A percentile compares a stretch with the other conserved stretches of the same genome.
These are phyloP conservation scores for Fusarium tupiense DNA, from an alignment of 2,329 filamentous ascomycete genomes.

Conservation along the genomic window DNA sequence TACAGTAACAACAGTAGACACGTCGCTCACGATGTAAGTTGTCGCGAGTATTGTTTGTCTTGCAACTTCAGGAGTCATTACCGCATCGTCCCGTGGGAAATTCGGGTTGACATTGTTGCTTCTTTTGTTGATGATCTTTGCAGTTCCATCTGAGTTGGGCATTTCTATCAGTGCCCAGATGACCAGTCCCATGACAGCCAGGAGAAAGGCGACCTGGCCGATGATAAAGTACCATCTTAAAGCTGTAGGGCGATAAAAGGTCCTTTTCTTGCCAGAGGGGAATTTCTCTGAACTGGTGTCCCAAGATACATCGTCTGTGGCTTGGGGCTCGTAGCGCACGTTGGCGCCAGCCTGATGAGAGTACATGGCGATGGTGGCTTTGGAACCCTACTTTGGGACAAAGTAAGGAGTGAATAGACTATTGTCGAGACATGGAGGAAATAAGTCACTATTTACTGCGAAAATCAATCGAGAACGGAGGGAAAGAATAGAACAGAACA, in stretches of 20 bases:
- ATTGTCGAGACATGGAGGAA: not conserved
- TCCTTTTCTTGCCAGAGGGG: constrained; percentile 20
- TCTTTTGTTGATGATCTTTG: constrained; percentile 33
- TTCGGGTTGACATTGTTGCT: not conserved
- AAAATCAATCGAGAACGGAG: not conserved
- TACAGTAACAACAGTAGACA: constrained; percentile 28
- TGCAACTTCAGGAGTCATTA: not conserved
- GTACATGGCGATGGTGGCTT: constrained; percentile 29
- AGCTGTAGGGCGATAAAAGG: constrained; percentile 40
- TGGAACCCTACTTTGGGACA: not conserved
- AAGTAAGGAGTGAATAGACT: not conserved
- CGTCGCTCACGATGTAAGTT: constrained; percentile 23
- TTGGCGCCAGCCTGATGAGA: constrained; percentile 27
- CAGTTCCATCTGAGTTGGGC: constrained; percentile 39
- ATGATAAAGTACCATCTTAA: constrained; percentile 41
- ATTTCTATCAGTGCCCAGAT: constrained; percentile 38
- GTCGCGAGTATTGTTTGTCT: constrained; percentile 18
- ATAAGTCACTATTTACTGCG: not conserved
- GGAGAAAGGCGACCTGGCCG: constrained; percentile 25
- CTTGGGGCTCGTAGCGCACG: constrained; percentile 38
- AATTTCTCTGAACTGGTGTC: constrained; percentile 24
- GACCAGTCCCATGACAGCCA: constrained; percentile 36
- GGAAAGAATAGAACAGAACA: not conserved
- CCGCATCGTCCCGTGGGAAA: not conserved
- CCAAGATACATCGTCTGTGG: constrained; percentile 37